A percentile compares a stretch with the other conserved stretches of the same genome.
These are phyloP conservation scores for Hyphopichia buzzinii DNA, from an alignment of 1,139 yeast genomes.

Conservation along the genomic window DNA sequence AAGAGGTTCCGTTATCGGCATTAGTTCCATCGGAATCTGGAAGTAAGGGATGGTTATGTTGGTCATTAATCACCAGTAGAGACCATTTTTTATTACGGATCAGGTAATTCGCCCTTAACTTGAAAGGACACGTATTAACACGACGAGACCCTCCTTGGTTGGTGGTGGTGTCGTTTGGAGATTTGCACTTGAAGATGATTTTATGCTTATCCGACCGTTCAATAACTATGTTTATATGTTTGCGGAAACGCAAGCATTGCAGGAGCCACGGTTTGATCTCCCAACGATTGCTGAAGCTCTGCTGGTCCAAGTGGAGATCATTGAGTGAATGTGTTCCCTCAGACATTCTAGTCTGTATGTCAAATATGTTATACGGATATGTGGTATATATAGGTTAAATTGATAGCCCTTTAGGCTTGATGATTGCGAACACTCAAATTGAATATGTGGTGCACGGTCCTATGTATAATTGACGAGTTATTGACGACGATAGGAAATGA, in stretches of 20 bases:
- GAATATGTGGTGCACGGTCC: not conserved
- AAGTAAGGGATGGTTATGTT: conserved; percentile 39
- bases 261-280: conserved; percentile 73
- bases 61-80: conserved; percentile 56
- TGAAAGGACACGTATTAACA: conserved; percentile 57
- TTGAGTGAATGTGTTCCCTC: conserved; percentile 5
- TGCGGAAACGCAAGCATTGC: conserved; percentile 37
- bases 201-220: conserved; percentile 69
- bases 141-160: conserved; percentile 15
- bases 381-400: no score
- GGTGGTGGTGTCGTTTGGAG: conserved; percentile 19
- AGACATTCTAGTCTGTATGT: no score
- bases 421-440: no score
- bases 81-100: conserved; percentile 57
- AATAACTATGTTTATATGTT: conserved; percentile 62
- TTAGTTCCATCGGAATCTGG: conserved; percentile 3
- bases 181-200: conserved; percentile 68
- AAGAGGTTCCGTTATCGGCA: not conserved
- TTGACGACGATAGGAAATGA: not conserved
- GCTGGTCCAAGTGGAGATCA: conserved; percentile 15
- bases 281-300: conserved; percentile 16
- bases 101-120: conserved; percentile 66
- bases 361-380: no score
- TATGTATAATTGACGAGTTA: not conserved
- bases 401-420: no score